phyloP scores from a whole-genome alignment of 2,329 filamentous ascomycete species.

The Hypocreales sp. region DNA sequence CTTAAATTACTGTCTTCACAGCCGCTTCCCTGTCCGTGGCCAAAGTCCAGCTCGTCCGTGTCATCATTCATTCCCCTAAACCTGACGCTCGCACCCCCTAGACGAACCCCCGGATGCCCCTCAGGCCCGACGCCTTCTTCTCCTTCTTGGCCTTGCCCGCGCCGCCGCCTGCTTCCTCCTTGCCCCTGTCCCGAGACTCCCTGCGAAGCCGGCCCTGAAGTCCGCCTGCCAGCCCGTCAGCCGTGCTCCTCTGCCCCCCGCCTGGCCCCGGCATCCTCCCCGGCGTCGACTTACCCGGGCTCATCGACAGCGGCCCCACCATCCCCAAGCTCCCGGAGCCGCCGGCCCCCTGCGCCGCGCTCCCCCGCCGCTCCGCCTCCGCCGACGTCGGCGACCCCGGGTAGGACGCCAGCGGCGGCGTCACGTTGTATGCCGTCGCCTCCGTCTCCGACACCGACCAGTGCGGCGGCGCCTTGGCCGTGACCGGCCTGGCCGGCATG shows the following conservation, averaged over 20 bases:
- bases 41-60: too few relatives aligned
- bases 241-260: constrained; percentile 5
- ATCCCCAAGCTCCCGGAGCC: too few relatives aligned
- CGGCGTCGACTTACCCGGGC: constrained; percentile 21
- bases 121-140: constrained; percentile 20
- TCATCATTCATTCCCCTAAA: too few relatives aligned
- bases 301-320: too few relatives aligned
- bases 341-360: constrained; percentile 16
- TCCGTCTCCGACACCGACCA: constrained; percentile 30
- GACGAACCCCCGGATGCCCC: constrained; percentile 25
- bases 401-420: constrained; percentile 23
- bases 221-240: constrained; percentile 20
- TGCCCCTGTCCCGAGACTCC: constrained; percentile 31
- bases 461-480: constrained; percentile 19
- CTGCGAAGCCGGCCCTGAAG: constrained; percentile 31
- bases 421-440: constrained; percentile 24
- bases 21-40: too few relatives aligned
- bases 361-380: constrained; percentile 17
- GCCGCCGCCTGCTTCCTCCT: constrained; percentile 21
- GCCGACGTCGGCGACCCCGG: constrained; percentile 11
- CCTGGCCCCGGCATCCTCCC: constrained; percentile 3
- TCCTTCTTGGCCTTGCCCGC: constrained; percentile 16
- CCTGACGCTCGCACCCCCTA: too few relatives aligned
- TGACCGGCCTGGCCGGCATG: constrained; percentile 21
- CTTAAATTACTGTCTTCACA: too few relatives aligned